These are phyloP conservation scores for Psilocybe tampanensis DNA, from an alignment of 768 basidiomycete genomes.

Conservation along the genomic window DNA sequence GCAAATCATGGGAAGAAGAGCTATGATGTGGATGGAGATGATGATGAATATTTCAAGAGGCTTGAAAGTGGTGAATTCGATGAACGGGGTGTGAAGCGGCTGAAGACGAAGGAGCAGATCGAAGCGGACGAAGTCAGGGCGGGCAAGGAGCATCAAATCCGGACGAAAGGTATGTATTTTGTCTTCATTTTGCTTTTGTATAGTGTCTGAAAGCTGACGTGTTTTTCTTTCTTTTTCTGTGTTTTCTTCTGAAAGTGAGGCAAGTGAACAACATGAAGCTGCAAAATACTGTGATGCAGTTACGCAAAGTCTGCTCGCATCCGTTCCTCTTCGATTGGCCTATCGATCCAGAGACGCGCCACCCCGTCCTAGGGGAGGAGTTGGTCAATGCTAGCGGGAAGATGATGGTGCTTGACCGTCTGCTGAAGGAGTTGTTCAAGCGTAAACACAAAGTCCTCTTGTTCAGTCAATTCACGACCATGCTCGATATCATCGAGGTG, in stretches of 20 bases:
- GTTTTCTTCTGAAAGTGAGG: conserved; percentile 57
- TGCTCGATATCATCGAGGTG: conserved; percentile 95
- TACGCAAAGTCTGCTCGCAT: conserved; percentile 95
- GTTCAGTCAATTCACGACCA: conserved; percentile 93
- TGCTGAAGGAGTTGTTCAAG: conserved; percentile 81
- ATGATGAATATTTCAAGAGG: conserved; percentile 68
- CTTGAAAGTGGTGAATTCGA: conserved; percentile 52
- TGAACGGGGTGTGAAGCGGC: conserved; percentile 32
- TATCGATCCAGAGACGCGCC: conserved; percentile 57
- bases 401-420: conserved; percentile 93
- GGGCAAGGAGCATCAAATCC: conserved; percentile 58
- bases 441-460: conserved; percentile 83
- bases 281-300: conserved; percentile 96
- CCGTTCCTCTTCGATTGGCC: conserved; percentile 92
- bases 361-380: conserved; percentile 73
- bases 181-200: no score
- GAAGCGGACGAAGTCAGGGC: conserved; percentile 53
- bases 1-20: conserved; percentile 40
- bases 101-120: conserved; percentile 33
- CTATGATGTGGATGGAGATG: conserved; percentile 61
- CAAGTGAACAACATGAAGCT: conserved; percentile 91
- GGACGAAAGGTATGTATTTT: conserved; percentile 62
- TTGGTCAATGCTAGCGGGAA: conserved; percentile 90
- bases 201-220: no score
- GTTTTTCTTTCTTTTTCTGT: no score